These are phyloP conservation scores for Venturia oleaginea DNA, from an alignment of 2,329 filamentous ascomycete genomes.

Conservation along the genomic window DNA sequence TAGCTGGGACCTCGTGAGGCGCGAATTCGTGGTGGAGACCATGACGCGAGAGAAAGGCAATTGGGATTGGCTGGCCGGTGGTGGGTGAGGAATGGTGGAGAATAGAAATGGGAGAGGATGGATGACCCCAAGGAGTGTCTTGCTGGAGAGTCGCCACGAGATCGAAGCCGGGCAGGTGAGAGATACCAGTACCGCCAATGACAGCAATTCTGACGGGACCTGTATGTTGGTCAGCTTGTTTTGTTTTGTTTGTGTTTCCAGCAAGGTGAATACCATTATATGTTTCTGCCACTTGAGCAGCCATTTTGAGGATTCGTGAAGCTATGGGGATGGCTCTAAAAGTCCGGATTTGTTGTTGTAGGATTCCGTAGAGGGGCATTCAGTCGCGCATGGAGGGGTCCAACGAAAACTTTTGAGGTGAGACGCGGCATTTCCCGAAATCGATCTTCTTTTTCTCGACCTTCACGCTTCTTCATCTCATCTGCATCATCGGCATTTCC, in stretches of 20 bases:
- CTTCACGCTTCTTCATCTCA: not conserved
- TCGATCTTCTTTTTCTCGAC: not conserved
- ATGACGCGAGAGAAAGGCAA: constrained; percentile 93
- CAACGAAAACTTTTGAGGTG: not conserved
- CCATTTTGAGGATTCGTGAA: not conserved
- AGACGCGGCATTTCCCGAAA: not conserved
- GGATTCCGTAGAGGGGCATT: not conserved
- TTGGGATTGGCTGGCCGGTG: constrained; percentile 47
- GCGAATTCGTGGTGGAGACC: constrained; percentile 80
- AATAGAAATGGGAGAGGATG: constrained; percentile 71
- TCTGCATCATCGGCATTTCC: too few relatives aligned
- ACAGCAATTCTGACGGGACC: constrained; percentile 42
- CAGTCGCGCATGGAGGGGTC: not conserved
- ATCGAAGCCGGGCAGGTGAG: constrained; percentile 76
- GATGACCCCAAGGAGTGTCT: constrained; percentile 78
- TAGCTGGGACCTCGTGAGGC: constrained; percentile 88
- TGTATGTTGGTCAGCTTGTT: constrained; percentile 17
- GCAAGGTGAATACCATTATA: not conserved
- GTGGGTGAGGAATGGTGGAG: constrained; percentile 75
- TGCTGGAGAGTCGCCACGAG: constrained; percentile 71
- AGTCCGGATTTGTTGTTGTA: not conserved
- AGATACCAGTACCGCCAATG: constrained; percentile 73
- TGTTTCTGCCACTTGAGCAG: not conserved
- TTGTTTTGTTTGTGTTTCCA: not conserved
- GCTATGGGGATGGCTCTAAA: not conserved